Evolutionary conservation across 306 rosid genomes (phyloP).

Genomic region (Pyrus communis): DNA sequence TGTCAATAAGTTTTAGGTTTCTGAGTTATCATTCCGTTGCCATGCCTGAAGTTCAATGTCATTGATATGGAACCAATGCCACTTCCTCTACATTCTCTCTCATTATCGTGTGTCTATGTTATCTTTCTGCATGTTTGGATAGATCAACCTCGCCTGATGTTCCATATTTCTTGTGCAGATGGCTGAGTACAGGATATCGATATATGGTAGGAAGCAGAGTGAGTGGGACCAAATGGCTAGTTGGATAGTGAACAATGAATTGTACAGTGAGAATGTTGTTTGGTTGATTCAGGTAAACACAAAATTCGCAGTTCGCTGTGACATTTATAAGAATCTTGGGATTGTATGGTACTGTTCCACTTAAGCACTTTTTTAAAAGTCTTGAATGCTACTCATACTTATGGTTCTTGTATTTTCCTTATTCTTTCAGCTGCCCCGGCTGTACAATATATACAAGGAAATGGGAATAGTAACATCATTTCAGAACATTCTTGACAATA

Average conservation of each 20-base stretch:
- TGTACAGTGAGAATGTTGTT: constrained; percentile 89
- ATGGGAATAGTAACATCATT: constrained; percentile 98
- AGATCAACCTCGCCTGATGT: not conserved
- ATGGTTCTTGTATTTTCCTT: constrained; percentile 11
- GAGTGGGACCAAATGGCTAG: constrained; percentile 99
- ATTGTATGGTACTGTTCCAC: not conserved
- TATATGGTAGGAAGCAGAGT: constrained; percentile 98
- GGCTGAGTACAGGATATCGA: constrained; percentile 95
- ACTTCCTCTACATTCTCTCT: not conserved
- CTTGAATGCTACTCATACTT: not conserved
- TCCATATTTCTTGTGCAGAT: constrained; percentile 54
- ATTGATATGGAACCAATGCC: not conserved
- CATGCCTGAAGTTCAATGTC: not conserved
- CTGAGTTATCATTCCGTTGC: not conserved
- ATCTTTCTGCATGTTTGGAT: not conserved
- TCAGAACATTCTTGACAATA: constrained; percentile 95
- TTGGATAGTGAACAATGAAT: constrained; percentile 95
- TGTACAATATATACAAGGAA: constrained; percentile 89
- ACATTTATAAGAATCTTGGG: not conserved
- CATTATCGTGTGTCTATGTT: not conserved
- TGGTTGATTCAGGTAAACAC: constrained; percentile 93
- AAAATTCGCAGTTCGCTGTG: not conserved
- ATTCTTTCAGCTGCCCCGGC: constrained; percentile 74
- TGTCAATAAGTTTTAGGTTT: not conserved
- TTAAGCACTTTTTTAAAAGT: not conserved